These are phyloP conservation scores for Colletotrichum liriopes DNA, from an alignment of 2,329 filamentous ascomycete species.

Conservation along the genomic window DNA sequence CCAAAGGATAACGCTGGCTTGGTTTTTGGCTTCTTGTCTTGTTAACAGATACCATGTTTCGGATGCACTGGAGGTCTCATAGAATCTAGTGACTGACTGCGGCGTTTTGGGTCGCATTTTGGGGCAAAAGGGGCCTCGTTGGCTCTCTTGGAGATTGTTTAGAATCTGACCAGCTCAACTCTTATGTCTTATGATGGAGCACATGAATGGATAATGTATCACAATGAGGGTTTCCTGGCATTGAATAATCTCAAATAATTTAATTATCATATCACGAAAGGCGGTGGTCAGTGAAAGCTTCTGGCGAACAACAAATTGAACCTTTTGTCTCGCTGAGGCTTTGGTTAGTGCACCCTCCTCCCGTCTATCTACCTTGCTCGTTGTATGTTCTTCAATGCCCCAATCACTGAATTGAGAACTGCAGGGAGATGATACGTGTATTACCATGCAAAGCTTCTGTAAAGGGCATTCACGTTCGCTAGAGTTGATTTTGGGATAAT, in stretches of 20 bases:
- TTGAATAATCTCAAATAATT: too few species aligned
- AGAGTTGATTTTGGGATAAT: too few species aligned
- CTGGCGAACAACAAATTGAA: background rate
- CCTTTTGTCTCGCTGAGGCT: background rate
- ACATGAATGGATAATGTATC: slow-evolving; percentile 1
- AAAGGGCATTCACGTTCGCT: too few species aligned
- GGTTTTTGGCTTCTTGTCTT: slow-evolving; percentile 8
- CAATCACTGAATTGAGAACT: too few species aligned
- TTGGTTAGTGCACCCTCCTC: too few species aligned
- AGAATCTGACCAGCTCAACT: background rate
- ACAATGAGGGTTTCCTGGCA: background rate
- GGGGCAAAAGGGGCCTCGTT: background rate
- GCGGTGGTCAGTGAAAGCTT: background rate
- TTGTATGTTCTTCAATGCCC: too few species aligned
- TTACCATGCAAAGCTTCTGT: too few species aligned
- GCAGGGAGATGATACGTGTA: too few species aligned
- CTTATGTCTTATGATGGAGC: slow-evolving; percentile 12
- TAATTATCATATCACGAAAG: background rate
- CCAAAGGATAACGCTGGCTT: background rate
- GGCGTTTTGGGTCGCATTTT: slow-evolving; percentile 19
- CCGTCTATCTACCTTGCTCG: too few species aligned
- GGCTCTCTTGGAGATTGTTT: background rate
- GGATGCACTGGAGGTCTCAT: background rate
- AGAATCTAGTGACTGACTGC: background rate
- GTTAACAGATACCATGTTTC: slow-evolving; percentile 19